Evolutionary conservation across 2,329 filamentous ascomycete genomes (phyloP), one percentile per base, ranked within the genome.

Genomic region (Cryphonectria parasitica): DNA sequence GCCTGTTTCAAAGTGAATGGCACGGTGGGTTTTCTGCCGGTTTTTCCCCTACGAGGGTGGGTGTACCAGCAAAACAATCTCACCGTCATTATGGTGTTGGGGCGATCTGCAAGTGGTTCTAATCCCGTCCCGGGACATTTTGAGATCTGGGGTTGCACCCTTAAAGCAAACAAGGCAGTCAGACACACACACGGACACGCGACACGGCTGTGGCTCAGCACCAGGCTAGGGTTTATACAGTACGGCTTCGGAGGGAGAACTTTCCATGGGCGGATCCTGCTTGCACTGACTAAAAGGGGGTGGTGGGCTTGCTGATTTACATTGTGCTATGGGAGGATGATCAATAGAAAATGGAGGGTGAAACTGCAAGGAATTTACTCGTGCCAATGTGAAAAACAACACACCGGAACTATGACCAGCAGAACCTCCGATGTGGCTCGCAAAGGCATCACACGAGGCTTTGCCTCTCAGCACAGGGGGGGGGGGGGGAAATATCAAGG

Each of bases 1-100:
- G 45, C 6, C 34, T 39, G 58, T 56, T 71, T 68, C 49, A 68
- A 49, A 49, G 49, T 61, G 36, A 65, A 65, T 62, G 41, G 41
- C 63, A 66, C 45, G 49, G 66, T 66, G 60, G 66, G 19, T 68
- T 39, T 39, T 22, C 31, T 58, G 17, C 15, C 15, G n/a, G n/a
- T n/a, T n/a, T n/a, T n/a, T n/a, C n/a, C n/a, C n/a, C n/a, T n/a
- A n/a, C n/a, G n/a, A n/a, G n/a, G n/a, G n/a, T n/a, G n/a, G n/a
- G 56, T 60, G 56, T 60, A 60, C 56, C 19, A 34, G 13, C 56
- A 11, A 28, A 3, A n/a, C n/a, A n/a, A n/a, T 31, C 31, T 61
- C 31, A 31, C 28, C 31, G 56, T 61, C 56, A 61, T 15, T 39
- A 11, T 39, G 36, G 8, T 6, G 31, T 22, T n/a, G 45, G 31